Evolutionary conservation across 345 rosid species (phyloP), one percentile per base, ranked within the genome.

Genomic region (Psidium friedrichsthalianum): DNA sequence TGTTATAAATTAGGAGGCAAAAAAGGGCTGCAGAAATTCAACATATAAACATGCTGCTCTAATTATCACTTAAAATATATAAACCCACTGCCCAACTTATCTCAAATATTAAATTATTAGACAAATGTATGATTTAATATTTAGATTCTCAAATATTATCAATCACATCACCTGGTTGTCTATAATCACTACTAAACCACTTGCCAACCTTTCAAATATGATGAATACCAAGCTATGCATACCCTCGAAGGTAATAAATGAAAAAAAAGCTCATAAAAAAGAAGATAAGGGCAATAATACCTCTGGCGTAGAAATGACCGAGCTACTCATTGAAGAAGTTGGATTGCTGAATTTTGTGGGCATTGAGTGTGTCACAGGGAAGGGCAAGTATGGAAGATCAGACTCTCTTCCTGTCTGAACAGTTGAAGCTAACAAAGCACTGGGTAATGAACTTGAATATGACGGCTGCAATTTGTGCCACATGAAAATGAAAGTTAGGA

Each of bases 321-420:
- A 93, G 89, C 94, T 95, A 86, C 93, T 91, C 83, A 93, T 87
- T 56, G 99, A 87, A 85, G 99, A 91, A 83, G 93, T 88, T 20
- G 94, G 87, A 88, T 88, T 95, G 92, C 88, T 91, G 83, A 88
- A 94, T 90, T 93, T 94, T 40, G 95, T 85, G 47, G 96, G 93
- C 94, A 91, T 88, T 40, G 95, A 90, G 88, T 95, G 98, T 56
- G 94, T 86, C 85, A 89, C 88, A 6, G 96, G 92, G 86, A 97
- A 94, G 16, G 99, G 94, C 56, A 98, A 95, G 86, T 94, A 96
- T 86, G 94, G 93, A 81, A 94, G 92, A 55, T 97, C 99, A 85
- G 92, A 93, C 87, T 95, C 98, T 92, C 98, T 92, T 15, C 87
- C 98, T 64, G 90, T 87, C 89, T 94, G 99, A 83, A 88, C 93